Percentiles rank a stretch among this genome's conserved stretches.
Conservation (phyloP, 164 flowering plant genomes). For the Dillenia suffruticosa region DNA sequence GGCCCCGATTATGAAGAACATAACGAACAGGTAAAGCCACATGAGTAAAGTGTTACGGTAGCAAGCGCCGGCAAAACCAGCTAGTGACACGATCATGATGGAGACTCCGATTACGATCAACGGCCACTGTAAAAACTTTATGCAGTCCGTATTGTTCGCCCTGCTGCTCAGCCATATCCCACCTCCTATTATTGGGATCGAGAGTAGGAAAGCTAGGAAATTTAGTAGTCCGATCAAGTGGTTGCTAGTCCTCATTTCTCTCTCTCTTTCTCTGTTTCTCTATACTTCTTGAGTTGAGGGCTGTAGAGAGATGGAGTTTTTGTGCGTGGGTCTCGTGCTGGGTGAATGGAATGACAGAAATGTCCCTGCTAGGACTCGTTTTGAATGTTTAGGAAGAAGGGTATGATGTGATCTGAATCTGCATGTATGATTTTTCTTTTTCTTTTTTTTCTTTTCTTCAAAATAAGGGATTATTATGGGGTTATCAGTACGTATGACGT, state of each 20-base stretch:
- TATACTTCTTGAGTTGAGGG: not conserved
- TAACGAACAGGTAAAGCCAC: conserved; percentile 66
- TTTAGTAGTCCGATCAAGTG: conserved; percentile 69
- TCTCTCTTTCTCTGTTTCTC: conserved; percentile 7
- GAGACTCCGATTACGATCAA: conserved; percentile 68
- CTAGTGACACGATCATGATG: conserved; percentile 78
- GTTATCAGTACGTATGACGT: conserved; percentile 15
- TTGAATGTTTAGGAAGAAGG: not conserved
- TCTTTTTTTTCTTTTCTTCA: not conserved
- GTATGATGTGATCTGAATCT: not conserved
- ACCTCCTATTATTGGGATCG: conserved; percentile 79
- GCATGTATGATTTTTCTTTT: not conserved
- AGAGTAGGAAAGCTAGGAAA: conserved; percentile 74
- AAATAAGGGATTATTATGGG: conserved; percentile 36
- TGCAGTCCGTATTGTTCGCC: conserved; percentile 81
- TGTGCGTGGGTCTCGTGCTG: not conserved
- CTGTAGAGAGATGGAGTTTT: not conserved
- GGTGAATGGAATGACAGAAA: too few relatives aligned
- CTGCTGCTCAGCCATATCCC: conserved; percentile 92
- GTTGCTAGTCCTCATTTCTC: conserved; percentile 60
- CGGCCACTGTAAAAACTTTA: conserved; percentile 90
- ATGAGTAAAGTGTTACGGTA: conserved; percentile 77
- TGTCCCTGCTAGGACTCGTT: not conserved
- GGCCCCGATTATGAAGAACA: conserved; percentile 75
- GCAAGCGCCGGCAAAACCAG: conserved; percentile 95